Evolutionary conservation across 2,329 filamentous ascomycete species (phyloP).

Genomic region (Aspergillus carbonarius): DNA sequence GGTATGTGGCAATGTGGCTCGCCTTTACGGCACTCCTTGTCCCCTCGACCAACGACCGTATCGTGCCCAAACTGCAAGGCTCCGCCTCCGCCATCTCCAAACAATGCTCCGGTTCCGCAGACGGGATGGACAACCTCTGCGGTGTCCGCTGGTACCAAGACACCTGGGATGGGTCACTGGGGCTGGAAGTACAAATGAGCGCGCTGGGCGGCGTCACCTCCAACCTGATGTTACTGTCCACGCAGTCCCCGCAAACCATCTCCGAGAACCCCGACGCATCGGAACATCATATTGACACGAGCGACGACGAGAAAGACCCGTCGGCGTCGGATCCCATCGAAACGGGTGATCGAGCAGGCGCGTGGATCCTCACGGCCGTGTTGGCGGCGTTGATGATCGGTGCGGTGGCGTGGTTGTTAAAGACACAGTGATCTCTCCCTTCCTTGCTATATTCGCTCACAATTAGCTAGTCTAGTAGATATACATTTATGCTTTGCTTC

Average conservation of each 20-base stretch:
- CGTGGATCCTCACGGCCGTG: conserved; percentile 26
- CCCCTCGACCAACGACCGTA: conserved; percentile 53
- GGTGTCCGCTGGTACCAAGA: conserved; percentile 37
- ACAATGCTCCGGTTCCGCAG: conserved; percentile 53
- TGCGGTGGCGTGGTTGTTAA: conserved; percentile 16
- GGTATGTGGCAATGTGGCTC: conserved; percentile 66
- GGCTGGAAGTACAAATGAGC: conserved; percentile 37
- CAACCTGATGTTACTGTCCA: conserved; percentile 16
- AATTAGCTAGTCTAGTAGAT: background rate
- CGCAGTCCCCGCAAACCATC: conserved; percentile 39
- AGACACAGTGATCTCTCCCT: conserved; percentile 2
- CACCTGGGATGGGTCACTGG: conserved; percentile 32
- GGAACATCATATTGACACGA: conserved; percentile 17
- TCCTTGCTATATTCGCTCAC: no score
- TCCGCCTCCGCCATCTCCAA: conserved; percentile 60
- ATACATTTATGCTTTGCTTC: no score
- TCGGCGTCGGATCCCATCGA: conserved; percentile 16
- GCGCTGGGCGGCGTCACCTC: conserved; percentile 27
- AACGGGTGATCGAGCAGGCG: conserved; percentile 28
- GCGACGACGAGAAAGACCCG: conserved; percentile 9
- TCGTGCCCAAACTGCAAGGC: conserved; percentile 56
- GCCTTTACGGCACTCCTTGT: conserved; percentile 59
- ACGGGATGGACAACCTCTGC: conserved; percentile 58
- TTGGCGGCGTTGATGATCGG: conserved; percentile 9
- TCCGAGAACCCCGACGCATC: conserved; percentile 41